A percentile compares a stretch with the other conserved stretches of the same genome.
Evolutionary conservation across 768 basidiomycete genomes (phyloP).

Genomic region (Mycena epipterygia): DNA sequence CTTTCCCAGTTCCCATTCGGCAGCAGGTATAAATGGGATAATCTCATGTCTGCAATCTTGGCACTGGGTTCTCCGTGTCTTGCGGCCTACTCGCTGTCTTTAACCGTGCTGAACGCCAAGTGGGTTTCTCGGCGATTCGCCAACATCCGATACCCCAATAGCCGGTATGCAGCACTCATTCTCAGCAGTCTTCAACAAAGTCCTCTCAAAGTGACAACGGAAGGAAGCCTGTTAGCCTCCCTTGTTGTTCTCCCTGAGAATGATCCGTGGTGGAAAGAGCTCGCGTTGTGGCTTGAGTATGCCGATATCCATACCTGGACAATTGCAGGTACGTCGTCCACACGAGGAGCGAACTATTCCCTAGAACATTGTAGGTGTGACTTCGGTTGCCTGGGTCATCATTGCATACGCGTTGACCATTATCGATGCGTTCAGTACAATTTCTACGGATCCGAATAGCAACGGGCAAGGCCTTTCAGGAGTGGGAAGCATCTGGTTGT

Average conservation of each 20-base stretch:
- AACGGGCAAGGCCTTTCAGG: slow-evolving; percentile 48
- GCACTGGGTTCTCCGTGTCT: slow-evolving; percentile 60
- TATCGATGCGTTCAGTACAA: slow-evolving; percentile 48
- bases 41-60: slow-evolving; percentile 57
- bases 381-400: slow-evolving; percentile 59
- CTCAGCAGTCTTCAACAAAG: slow-evolving; percentile 59
- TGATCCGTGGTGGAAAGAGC: slow-evolving; percentile 56
- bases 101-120: slow-evolving; percentile 59
- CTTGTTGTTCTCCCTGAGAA: slow-evolving; percentile 58
- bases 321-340: slow-evolving; percentile 43
- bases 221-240: slow-evolving; percentile 50
- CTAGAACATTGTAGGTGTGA: slow-evolving; percentile 53
- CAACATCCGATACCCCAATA: slow-evolving; percentile 47
- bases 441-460: slow-evolving; percentile 39
- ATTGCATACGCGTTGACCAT: slow-evolving; percentile 59
- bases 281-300: slow-evolving; percentile 50
- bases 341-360: too few relatives aligned
- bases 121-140: slow-evolving; percentile 54
- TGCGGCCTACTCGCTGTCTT: slow-evolving; percentile 58
- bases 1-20: slow-evolving; percentile 65
- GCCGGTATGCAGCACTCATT: slow-evolving; percentile 45
- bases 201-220: slow-evolving; percentile 48
- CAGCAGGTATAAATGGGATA: slow-evolving; percentile 51
- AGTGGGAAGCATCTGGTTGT: slow-evolving; percentile 58
- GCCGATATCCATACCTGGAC: slow-evolving; percentile 52